Base-by-base conservation (phyloP, 1,284 basidiomycete genomes). In the Moesziomyces parantarcticus region DNA sequence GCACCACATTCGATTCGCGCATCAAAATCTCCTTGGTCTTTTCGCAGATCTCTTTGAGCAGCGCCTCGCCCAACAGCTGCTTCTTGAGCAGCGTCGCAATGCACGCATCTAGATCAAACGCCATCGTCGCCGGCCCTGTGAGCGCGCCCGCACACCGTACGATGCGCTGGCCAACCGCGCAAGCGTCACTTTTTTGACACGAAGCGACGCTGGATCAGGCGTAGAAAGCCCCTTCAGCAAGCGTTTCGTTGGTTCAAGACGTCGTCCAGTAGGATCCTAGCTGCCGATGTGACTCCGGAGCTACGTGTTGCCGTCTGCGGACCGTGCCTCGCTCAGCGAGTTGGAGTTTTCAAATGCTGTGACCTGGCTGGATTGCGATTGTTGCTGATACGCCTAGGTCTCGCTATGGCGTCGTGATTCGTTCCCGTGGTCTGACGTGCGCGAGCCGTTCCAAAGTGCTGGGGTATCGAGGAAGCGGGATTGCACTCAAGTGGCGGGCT, bases 1-100 rank as follows among this genome's bases (percentile, higher is more conserved):
- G 97, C 14, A 99, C 94, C 61, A 99, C 97, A 83, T 99, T 99
- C 72, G 92, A 94, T 87, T 99, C 97, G 74, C 93, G 88, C 97
- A 99, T 99, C 63, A 99, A 89, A 1, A 99, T 92, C 75, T 84
- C 83, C 48, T 83, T 83, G 9, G 81, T 81, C 65, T 82, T 83
- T 65, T 83, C 80, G 75, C 82, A 83, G 45, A 83, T 83, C 58
- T 83, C 82, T 46, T 78, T 77, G 32, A 83, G 59, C 13, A 83
- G 57, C 20, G 81, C 72, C 43, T 83, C 82, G 36, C 80, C 79
- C 7, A 83, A 77, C 5, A 83, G 79, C 59, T 83, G 81, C 75
- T 83, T 83, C 53, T 77, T 76, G 20, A 83, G 73, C 50, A 83
- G 71, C 52, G 76, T 80, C 29, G 76, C 75, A 47, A 83, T 83